A percentile compares a stretch with the other conserved stretches of the same genome.
These are phyloP conservation scores for Pelargonium nanum DNA, from an alignment of 345 rosid species.

Conservation along the genomic window DNA sequence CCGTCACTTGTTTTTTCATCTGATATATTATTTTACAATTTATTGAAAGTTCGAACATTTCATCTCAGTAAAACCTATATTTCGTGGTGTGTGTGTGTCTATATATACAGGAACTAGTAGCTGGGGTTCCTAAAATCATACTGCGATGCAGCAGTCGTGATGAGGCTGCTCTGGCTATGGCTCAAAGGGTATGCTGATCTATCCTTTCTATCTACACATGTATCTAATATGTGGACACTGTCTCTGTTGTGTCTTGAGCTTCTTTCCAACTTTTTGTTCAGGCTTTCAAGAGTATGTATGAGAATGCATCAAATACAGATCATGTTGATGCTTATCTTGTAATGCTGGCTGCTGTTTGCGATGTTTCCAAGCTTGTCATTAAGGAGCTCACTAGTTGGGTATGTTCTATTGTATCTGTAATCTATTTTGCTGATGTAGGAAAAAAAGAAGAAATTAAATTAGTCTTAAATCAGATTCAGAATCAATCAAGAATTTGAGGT, in stretches of 20 bases:
- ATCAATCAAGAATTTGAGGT: background rate
- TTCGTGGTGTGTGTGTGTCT: background rate
- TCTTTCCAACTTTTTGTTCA: constrained; percentile 11
- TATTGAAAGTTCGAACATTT: too few relatives aligned
- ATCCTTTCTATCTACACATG: background rate
- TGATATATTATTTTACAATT: too few relatives aligned
- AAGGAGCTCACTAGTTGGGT: constrained; percentile 99
- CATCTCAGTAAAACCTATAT: too few relatives aligned
- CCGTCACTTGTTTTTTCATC: too few relatives aligned
- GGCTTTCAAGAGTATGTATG: constrained; percentile 89
- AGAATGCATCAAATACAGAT: constrained; percentile 63
- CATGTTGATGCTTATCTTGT: constrained; percentile 73
- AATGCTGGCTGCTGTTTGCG: constrained; percentile 81
- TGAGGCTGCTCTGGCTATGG: constrained; percentile 94
- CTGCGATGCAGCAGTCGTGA: constrained; percentile 88
- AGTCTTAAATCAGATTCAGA: background rate
- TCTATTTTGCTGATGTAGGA: background rate
- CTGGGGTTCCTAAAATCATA: constrained; percentile 94
- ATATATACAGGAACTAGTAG: constrained; percentile 51
- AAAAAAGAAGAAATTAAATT: background rate
- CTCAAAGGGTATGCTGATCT: constrained; percentile 60
- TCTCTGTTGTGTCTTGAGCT: background rate
- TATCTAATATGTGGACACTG: background rate
- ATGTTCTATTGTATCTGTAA: constrained; percentile 17
- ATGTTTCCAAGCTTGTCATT: constrained; percentile 86